phyloP scores from a whole-genome alignment of 805 yeast species.

The Wickerhamiella lipophila region DNA sequence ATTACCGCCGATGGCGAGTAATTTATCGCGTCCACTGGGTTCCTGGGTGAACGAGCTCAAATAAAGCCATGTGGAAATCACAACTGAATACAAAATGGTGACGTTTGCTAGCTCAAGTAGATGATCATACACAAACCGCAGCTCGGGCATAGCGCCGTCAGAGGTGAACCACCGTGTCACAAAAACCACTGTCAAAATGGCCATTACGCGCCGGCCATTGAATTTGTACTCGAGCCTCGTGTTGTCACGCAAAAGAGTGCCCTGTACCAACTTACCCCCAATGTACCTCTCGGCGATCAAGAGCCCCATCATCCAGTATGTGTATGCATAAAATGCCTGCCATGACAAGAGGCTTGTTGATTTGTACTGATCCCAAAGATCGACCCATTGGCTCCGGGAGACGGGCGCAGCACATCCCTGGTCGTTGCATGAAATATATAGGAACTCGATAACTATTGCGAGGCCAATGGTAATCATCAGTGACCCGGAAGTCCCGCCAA shows the following conservation, averaged over 20 bases:
- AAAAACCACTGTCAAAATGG: conserved; percentile 31
- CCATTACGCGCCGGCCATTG: conserved; percentile 56
- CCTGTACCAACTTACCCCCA: conserved; percentile 53
- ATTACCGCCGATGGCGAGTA: conserved; percentile 80
- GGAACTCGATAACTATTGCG: conserved; percentile 47
- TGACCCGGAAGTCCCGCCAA: conserved; percentile 70
- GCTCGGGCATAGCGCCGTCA: conserved; percentile 56
- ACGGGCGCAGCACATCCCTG: conserved; percentile 25
- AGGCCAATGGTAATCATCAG: conserved; percentile 49
- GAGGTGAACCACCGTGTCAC: conserved; percentile 41
- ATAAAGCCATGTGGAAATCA: conserved; percentile 55
- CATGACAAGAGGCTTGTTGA: conserved; percentile 19
- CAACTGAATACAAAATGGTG: conserved; percentile 49
- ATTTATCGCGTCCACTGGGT: conserved; percentile 37
- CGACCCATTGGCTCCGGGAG: conserved; percentile 6
- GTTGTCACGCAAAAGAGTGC: conserved; percentile 67
- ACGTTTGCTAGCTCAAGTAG: conserved; percentile 51
- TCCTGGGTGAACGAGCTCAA: conserved; percentile 47
- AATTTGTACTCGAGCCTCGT: conserved; percentile 57
- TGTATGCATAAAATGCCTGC: conserved; percentile 50
- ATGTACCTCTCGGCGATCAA: conserved; percentile 49
- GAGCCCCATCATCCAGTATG: conserved; percentile 58
- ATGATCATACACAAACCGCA: conserved; percentile 60
- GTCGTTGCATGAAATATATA: conserved; percentile 53
- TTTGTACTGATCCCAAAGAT: conserved; percentile 12